Conservation (phyloP, 2,329 filamentous ascomycete species). For the Stachybotrys echinatus region DNA sequence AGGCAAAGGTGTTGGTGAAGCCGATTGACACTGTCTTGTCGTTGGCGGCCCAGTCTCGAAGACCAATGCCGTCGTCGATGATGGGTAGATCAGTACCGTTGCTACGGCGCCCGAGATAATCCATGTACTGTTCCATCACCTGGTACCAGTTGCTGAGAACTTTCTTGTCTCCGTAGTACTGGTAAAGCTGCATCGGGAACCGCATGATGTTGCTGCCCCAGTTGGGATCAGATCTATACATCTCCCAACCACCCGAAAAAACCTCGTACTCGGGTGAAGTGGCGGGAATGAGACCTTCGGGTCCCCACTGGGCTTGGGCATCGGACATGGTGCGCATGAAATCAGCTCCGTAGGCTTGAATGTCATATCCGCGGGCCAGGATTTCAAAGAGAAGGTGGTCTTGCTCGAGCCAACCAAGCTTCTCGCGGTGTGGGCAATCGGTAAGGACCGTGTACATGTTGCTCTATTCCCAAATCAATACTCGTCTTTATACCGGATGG, state of each 20-base stretch:
- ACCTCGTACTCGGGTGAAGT: not conserved
- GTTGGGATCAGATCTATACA: not conserved
- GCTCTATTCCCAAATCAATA: too few relatives aligned
- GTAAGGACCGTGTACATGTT: too few relatives aligned
- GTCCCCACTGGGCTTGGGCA: too few relatives aligned
- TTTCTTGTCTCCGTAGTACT: not conserved
- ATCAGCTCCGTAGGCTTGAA: too few relatives aligned
- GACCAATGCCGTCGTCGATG: not conserved
- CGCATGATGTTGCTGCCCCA: not conserved
- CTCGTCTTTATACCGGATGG: too few relatives aligned
- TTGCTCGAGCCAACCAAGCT: too few relatives aligned
- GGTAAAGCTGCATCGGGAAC: not conserved
- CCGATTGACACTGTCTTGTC: not conserved
- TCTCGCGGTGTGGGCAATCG: too few relatives aligned
- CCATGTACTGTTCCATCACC: not conserved
- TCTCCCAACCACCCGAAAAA: not conserved
- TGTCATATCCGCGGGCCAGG: too few relatives aligned
- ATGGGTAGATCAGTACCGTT: not conserved
- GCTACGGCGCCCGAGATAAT: not conserved
- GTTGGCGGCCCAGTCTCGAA: not conserved
- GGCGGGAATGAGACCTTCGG: not conserved
- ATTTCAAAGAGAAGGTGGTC: too few relatives aligned
- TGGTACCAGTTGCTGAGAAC: not conserved
- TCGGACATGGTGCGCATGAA: too few relatives aligned
- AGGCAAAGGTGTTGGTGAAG: not conserved